Conservation (phyloP, 2,329 filamentous ascomycete species). For the Botrytis hyacinthi region DNA sequence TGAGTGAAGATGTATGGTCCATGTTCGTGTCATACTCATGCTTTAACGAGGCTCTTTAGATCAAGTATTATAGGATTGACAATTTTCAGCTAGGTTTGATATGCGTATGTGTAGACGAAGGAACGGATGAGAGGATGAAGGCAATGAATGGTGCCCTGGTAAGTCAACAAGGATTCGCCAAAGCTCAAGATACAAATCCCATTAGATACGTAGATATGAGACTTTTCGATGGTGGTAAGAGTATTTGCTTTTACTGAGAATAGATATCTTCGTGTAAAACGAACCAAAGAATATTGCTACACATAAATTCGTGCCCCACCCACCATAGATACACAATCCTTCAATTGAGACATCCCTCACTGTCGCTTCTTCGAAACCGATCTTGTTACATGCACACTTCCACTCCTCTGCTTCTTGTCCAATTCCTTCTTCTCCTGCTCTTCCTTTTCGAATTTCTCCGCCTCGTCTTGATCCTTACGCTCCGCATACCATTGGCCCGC, state of each 20-base stretch:
- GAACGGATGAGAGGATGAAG: background rate
- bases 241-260: background rate
- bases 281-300: constrained; percentile 1
- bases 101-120: background rate
- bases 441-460: constrained; percentile 60
- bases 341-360: constrained; percentile 21
- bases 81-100: background rate
- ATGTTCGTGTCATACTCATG: background rate
- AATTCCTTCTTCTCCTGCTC: constrained; percentile 47
- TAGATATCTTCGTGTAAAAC: constrained; percentile 7
- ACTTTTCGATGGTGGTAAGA: background rate
- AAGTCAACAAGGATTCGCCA: background rate
- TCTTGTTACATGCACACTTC: constrained; percentile 27
- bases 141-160: background rate
- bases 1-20: background rate
- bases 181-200: background rate
- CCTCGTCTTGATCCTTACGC: constrained; percentile 83
- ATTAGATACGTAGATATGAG: background rate
- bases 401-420: constrained; percentile 36
- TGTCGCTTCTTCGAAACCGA: constrained; percentile 41
- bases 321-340: background rate
- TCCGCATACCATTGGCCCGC: constrained; percentile 99
- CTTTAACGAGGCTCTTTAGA: background rate
- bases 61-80: background rate
- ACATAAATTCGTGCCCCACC: background rate